These are phyloP conservation scores for Diphasiastrum complanatum DNA, from an alignment of 83 land plant species.

Conservation along the genomic window DNA sequence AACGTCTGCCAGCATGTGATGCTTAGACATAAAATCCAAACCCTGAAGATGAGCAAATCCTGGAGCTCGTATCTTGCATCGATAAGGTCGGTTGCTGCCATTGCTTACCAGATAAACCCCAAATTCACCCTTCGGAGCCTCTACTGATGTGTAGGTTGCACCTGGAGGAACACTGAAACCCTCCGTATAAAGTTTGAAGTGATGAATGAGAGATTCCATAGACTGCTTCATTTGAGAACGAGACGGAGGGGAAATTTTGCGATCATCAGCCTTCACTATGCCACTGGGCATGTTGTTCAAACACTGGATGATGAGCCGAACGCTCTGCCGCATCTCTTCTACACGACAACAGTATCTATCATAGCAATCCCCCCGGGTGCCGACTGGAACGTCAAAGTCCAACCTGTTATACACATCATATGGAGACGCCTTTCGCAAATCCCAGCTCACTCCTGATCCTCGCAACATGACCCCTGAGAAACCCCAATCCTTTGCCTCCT, in stretches of 20 bases:
- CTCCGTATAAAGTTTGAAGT: too few relatives aligned
- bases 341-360: too few relatives aligned
- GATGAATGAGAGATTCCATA: too few relatives aligned
- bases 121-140: slow-evolving; percentile 35
- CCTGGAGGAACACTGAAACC: slow-evolving; percentile 15
- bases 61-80: slow-evolving; percentile 14
- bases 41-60: slow-evolving; percentile 18
- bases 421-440: neutral
- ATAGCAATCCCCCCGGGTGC: too few relatives aligned
- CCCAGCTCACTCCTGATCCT: slow-evolving; percentile 6
- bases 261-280: too few relatives aligned
- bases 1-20: slow-evolving; percentile 27
- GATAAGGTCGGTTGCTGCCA: slow-evolving; percentile 21
- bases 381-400: neutral
- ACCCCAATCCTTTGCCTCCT: slow-evolving; percentile 20
- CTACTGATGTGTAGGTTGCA: slow-evolving; percentile 20
- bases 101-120: slow-evolving; percentile 18
- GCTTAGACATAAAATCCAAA: slow-evolving; percentile 21
- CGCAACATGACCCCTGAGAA: slow-evolving; percentile 18
- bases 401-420: neutral
- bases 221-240: too few relatives aligned
- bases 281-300: too few relatives aligned
- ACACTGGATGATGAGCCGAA: too few relatives aligned
- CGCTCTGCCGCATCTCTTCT: too few relatives aligned
- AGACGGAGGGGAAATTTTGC: too few relatives aligned